Base-by-base conservation (phyloP, 2,329 filamentous ascomycete genomes). In the Beauveria brongniartii region DNA sequence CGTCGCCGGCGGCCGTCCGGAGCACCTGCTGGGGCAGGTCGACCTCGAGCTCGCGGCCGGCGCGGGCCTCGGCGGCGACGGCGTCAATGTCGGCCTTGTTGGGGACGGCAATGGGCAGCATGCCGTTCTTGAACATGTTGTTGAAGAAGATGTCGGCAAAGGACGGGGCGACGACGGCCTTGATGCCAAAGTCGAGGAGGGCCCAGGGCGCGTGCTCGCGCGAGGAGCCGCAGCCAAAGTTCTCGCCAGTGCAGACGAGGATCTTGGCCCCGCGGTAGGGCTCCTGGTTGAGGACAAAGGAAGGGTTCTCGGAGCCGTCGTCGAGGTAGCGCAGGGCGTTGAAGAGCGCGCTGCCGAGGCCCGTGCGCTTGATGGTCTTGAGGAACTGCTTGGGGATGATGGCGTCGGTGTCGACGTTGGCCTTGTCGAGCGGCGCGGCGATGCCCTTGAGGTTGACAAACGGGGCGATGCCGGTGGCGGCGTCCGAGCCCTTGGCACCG, bases 91-190 rank as follows among this genome's bases (percentile, higher is more conserved):
- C 80, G 1, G 76, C 79, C 65, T 85, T 76, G 73, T 93, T 85
- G 37, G 82, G 78, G 71, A 97, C 89, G 62, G 82, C 77, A 63
- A 97, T 85, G 53, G 93, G 92, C 65, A 97, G 80, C 94, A 97
- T 97, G 78, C 93, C 93, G 79, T 99, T 99, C 83, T 99, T 97
- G 84, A 97, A 97, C n/a, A 90, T 94, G 81, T 99, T 99, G 85
- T 96, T 97, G 85, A 93, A 95, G 85, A 97, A 97, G 75, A 99
- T 99, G 62, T 77, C 75, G 63, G 75, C 78, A 64, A 83, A 85
- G 1, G 89, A 92, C 1, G 91, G 91, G 1, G 93, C 94, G 67
- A 97, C 96, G 69, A 97, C 82, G 73, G 89, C 93, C 72, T 89
- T 91, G 78, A 99, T 96, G 67, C 94, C 94, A 69, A 97, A 97